Percentiles rank a stretch among this genome's conserved stretches.
Evolutionary conservation across 768 basidiomycete species (phyloP).

Genomic region (Pilatotrama ljubarskyi): DNA sequence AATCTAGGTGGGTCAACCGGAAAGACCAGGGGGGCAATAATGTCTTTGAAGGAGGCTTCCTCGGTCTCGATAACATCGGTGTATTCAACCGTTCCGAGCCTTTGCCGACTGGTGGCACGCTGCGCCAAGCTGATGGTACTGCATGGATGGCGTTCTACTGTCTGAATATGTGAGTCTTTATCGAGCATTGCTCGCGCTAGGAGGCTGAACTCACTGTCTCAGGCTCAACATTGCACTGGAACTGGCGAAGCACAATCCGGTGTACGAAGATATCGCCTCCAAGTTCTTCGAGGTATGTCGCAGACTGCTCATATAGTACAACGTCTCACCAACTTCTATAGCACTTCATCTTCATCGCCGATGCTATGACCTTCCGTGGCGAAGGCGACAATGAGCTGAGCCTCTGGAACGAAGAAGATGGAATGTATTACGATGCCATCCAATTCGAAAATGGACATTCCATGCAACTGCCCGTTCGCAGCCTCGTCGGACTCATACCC

Average conservation of each 20-base stretch:
- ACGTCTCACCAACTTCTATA: constrained; percentile 29
- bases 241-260: constrained; percentile 94
- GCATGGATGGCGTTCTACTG: constrained; percentile 99
- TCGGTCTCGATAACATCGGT: constrained; percentile 97
- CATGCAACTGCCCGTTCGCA: constrained; percentile 91
- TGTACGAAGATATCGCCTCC: constrained; percentile 98
- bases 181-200: not conserved
- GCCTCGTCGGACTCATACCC: constrained; percentile 96
- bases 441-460: constrained; percentile 78
- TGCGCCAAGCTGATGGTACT: constrained; percentile 98
- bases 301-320: constrained; percentile 14
- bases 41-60: constrained; percentile 97
- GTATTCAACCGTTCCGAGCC: constrained; percentile 98
- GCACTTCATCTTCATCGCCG: constrained; percentile 98
- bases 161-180: constrained; percentile 78
- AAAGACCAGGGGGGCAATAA: constrained; percentile 95
- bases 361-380: constrained; percentile 90
- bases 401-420: constrained; percentile 95
- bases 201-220: constrained; percentile 3
- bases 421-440: constrained; percentile 98
- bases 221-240: constrained; percentile 98
- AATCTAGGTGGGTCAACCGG: constrained; percentile 90
- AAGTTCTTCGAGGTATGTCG: constrained; percentile 85
- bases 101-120: constrained; percentile 87
- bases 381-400: constrained; percentile 76